A percentile compares a stretch with the other conserved stretches of the same genome.
These are phyloP conservation scores for Neonothopanus nambi DNA, from an alignment of 1,284 basidiomycete genomes.

Conservation along the genomic window DNA sequence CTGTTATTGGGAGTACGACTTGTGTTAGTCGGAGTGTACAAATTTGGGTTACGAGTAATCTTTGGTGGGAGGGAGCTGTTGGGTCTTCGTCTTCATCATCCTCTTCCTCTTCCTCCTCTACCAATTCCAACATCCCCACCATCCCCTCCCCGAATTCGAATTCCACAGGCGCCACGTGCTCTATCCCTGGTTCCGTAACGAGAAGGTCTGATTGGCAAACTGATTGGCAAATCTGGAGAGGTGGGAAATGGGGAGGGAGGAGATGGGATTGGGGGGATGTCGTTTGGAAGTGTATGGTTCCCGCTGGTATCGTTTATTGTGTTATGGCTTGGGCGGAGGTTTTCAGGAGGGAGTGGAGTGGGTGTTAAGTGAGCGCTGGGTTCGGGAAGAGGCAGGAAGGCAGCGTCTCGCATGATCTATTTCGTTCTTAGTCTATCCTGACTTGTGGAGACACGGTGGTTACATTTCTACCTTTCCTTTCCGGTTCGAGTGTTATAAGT, in stretches of 20 bases:
- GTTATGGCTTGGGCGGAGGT: constrained; percentile 76
- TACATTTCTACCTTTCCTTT: too few relatives aligned
- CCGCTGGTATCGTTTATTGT: constrained; percentile 70
- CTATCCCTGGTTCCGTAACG: too few relatives aligned
- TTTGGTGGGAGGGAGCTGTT: constrained; percentile 45
- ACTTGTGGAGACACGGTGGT: too few relatives aligned
- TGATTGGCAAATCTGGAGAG: constrained; percentile 41
- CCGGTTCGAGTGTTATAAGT: too few relatives aligned
- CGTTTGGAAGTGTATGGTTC: constrained; percentile 62
- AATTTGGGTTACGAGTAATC: constrained; percentile 85
- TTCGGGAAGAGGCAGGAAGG: too few relatives aligned
- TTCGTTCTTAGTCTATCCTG: too few relatives aligned
- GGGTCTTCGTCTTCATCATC: neutral
- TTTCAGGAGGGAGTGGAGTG: constrained; percentile 42
- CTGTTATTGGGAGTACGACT: constrained; percentile 80
- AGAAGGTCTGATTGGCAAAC: constrained; percentile 24
- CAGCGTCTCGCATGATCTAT: too few relatives aligned
- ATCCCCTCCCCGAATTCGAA: too few relatives aligned
- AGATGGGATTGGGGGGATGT: constrained; percentile 80
- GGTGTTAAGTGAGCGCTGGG: constrained; percentile 26
- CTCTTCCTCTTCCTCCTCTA: too few relatives aligned
- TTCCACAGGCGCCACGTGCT: too few relatives aligned
- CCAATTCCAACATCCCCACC: too few relatives aligned
- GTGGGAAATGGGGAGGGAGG: constrained; percentile 51
- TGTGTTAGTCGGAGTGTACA: constrained; percentile 72